phyloP scores from a whole-genome alignment of 2,329 filamentous ascomycete species.

The Albifimbria verrucaria region DNA sequence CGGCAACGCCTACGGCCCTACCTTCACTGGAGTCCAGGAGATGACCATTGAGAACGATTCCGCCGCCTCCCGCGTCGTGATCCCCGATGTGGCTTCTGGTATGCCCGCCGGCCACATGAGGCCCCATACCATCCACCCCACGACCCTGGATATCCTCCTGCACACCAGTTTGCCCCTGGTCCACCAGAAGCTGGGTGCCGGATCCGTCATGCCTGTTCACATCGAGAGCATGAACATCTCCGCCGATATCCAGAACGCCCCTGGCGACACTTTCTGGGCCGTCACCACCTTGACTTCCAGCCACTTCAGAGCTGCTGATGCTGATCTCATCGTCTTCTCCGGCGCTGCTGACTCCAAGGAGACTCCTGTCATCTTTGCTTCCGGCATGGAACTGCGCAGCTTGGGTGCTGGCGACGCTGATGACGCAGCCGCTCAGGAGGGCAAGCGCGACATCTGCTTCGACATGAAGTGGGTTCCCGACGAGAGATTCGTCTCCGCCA shows the following conservation, averaged over 20 bases:
- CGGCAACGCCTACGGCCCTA: not conserved
- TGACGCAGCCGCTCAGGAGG: not conserved
- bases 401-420: not conserved
- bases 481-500: slow-evolving; percentile 4
- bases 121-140: slow-evolving; percentile 27
- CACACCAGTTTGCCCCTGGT: slow-evolving; percentile 12
- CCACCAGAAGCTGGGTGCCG: slow-evolving; percentile 1
- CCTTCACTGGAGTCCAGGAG: not conserved
- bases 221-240: slow-evolving; percentile 3
- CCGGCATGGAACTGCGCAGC: slow-evolving; percentile 1
- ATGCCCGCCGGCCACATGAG: slow-evolving; percentile 28
- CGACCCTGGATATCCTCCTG: slow-evolving; percentile 25
- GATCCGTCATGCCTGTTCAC: slow-evolving; percentile 1
- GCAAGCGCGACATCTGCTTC: slow-evolving; percentile 2
- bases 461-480: slow-evolving; percentile 6
- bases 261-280: not conserved
- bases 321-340: not conserved
- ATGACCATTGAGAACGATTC: not conserved
- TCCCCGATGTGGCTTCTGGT: slow-evolving; percentile 12
- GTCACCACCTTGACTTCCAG: not conserved
- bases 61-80: slow-evolving; percentile 4
- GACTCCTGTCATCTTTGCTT: not conserved
- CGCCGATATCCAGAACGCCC: not conserved
- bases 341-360: not conserved
- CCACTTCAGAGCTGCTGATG: not conserved